phyloP scores from a whole-genome alignment of 2,329 filamentous ascomycete genomes.

The Plectosphaerella cucumerina region DNA sequence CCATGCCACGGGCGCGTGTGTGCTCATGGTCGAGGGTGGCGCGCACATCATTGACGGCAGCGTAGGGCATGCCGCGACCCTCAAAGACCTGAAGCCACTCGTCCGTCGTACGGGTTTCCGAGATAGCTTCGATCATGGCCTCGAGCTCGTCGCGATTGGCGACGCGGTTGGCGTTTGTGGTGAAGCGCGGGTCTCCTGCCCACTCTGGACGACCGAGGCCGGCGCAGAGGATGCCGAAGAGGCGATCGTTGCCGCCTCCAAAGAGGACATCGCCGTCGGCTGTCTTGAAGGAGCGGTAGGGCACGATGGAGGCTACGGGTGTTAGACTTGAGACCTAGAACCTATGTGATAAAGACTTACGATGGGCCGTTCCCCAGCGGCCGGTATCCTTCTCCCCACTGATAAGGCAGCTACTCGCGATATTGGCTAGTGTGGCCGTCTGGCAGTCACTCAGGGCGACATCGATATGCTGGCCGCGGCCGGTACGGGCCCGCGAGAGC shows the following conservation, averaged over 20 bases:
- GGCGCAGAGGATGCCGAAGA: conserved; percentile 63
- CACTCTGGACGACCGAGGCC: conserved; percentile 55
- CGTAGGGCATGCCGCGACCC: conserved; percentile 85
- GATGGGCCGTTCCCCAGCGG: conserved; percentile 94
- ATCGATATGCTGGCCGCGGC: conserved; percentile 88
- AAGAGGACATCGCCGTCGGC: conserved; percentile 67
- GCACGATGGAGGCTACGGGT: conserved; percentile 83
- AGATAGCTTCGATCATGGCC: conserved; percentile 70
- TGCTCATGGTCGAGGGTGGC: conserved; percentile 80
- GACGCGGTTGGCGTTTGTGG: conserved; percentile 59
- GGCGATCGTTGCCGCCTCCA: conserved; percentile 67
- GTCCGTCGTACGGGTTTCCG: conserved; percentile 71
- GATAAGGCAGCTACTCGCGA: conserved; percentile 86
- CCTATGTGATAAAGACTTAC: conserved; percentile 39
- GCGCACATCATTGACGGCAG: conserved; percentile 91
- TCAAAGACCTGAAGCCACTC: conserved; percentile 87
- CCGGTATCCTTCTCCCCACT: conserved; percentile 84
- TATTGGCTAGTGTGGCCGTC: conserved; percentile 89
- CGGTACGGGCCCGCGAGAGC: conserved; percentile 67
- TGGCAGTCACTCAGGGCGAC: conserved; percentile 90
- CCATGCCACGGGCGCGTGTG: conserved; percentile 81
- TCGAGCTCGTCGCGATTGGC: conserved; percentile 75
- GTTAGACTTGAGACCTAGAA: neutral
- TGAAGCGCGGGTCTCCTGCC: conserved; percentile 55
- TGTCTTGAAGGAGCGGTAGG: conserved; percentile 81